Evolutionary conservation across 1,139 yeast species (phyloP), one percentile per base, ranked within the genome.

Genomic region (Wickerhamomyces sp.): DNA sequence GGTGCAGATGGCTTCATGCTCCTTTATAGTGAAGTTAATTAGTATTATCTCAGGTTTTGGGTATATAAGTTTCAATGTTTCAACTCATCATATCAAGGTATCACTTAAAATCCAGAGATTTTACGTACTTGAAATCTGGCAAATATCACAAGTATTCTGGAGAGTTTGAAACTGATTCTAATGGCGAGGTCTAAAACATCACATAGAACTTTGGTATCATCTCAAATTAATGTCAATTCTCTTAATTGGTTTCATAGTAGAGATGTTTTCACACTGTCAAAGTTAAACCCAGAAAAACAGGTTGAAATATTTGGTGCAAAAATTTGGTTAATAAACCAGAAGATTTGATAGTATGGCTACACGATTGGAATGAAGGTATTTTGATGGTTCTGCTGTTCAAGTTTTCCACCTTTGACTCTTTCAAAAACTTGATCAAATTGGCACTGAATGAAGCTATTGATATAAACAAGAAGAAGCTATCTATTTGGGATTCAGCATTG

Each of bases 11-110:
- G 42, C 0, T 49, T 51, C 28, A 51, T 45, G 33, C 40, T 44
- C 33, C 41, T 54, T 43, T 84, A 83, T 66, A 81, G 89, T 27
- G 94, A 83, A 53, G 72, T 85, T 28, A 90, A 88, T 7, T 78
- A 78, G 42, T 83, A 75, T 58, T 83, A 84, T n/a, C 56, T 58
- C 66, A 27, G 64, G 67, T 41, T 68, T 72, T 51, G 94, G 87
- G 2, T 84, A 78, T 58, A 61, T 64, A 31, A 70, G 81, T 2
- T 58, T 63, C 41, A 74, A 66, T 31, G 75, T 77, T 9, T 78
- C 68, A 54, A 49, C 63, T 54, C 63, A 64, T 40, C 46, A 50
- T 14, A 20, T 32, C 38, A 13, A 22, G 22, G 20, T 20, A 8
- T 18, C 25, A 44, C 42, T 35, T 41, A 29, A 7, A 41, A 36